Evolutionary conservation across 208 protist genomes (phyloP).

Genomic region (Leishmania guyanensis): DNA sequence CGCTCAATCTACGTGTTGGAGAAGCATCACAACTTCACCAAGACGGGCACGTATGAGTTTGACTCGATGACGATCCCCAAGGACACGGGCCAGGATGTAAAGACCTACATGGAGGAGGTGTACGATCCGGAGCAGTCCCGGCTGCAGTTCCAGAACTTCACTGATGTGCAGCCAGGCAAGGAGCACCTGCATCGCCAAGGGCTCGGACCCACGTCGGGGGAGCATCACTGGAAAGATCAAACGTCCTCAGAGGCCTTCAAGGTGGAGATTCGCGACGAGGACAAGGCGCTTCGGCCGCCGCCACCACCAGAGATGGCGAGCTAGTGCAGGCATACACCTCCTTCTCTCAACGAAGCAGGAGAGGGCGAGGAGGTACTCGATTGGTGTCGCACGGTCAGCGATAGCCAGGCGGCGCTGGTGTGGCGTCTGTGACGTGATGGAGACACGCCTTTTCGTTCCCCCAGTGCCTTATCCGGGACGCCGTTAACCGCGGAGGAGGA

Average conservation of each 20-base stretch:
- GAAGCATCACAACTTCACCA: constrained; percentile 86
- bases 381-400: neutral
- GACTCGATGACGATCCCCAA: constrained; percentile 85
- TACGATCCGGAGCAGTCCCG: constrained; percentile 88
- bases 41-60: constrained; percentile 80
- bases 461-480: too few species aligned
- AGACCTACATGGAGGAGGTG: constrained; percentile 92
- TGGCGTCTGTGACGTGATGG: neutral
- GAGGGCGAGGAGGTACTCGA: neutral
- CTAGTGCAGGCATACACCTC: neutral
- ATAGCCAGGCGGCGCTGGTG: neutral
- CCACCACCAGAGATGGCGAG: constrained; percentile 66
- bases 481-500: neutral
- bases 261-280: constrained; percentile 80
- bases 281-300: constrained; percentile 77
- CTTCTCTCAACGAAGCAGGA: neutral
- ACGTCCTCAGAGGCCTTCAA: constrained; percentile 55
- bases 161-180: constrained; percentile 78
- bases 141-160: constrained; percentile 86
- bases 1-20: constrained; percentile 81
- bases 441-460: too few species aligned
- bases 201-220: constrained; percentile 64
- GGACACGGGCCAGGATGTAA: constrained; percentile 91
- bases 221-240: constrained; percentile 76
- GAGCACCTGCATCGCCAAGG: constrained; percentile 75